Percentiles rank a stretch among this genome's conserved stretches.
Evolutionary conservation across 257 asterid species (phyloP).

Genomic region (Verbena officinalis): DNA sequence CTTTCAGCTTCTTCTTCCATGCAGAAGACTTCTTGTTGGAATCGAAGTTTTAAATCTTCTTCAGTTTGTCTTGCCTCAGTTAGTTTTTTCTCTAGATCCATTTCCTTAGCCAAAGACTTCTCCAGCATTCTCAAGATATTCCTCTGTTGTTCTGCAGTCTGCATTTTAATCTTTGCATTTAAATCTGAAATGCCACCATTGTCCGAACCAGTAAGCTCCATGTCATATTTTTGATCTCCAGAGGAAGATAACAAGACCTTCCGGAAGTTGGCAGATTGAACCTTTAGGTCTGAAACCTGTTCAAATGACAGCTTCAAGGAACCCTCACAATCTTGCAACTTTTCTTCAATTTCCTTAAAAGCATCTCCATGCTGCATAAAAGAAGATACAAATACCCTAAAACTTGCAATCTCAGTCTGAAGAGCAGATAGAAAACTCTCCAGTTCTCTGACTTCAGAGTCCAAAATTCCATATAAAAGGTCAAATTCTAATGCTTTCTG

Average conservation of each 20-base stretch:
- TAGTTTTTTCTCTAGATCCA: slow-evolving; percentile 87
- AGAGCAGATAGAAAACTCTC: slow-evolving; percentile 49
- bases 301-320: slow-evolving; percentile 61
- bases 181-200: slow-evolving; percentile 41
- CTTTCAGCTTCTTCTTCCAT: slow-evolving; percentile 76
- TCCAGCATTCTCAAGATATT: slow-evolving; percentile 82
- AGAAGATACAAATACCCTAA: slow-evolving; percentile 45
- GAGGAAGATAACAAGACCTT: slow-evolving; percentile 50
- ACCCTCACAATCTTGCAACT: slow-evolving; percentile 61
- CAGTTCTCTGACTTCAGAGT: slow-evolving; percentile 67
- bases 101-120: slow-evolving; percentile 82
- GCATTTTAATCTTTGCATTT: slow-evolving; percentile 70
- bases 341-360: slow-evolving; percentile 55
- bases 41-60: slow-evolving; percentile 59
- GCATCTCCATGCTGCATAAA: slow-evolving; percentile 43
- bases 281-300: slow-evolving; percentile 61
- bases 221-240: slow-evolving; percentile 53
- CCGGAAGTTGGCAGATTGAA: slow-evolving; percentile 57
- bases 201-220: slow-evolving; percentile 43
- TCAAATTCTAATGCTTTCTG: slow-evolving; percentile 76
- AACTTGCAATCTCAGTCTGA: slow-evolving; percentile 50
- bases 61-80: slow-evolving; percentile 67
- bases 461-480: slow-evolving; percentile 69
- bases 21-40: slow-evolving; percentile 67
- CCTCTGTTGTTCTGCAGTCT: slow-evolving; percentile 79